Base-by-base conservation (phyloP, 2,329 filamentous ascomycete species). In the Fusarium hostae region DNA sequence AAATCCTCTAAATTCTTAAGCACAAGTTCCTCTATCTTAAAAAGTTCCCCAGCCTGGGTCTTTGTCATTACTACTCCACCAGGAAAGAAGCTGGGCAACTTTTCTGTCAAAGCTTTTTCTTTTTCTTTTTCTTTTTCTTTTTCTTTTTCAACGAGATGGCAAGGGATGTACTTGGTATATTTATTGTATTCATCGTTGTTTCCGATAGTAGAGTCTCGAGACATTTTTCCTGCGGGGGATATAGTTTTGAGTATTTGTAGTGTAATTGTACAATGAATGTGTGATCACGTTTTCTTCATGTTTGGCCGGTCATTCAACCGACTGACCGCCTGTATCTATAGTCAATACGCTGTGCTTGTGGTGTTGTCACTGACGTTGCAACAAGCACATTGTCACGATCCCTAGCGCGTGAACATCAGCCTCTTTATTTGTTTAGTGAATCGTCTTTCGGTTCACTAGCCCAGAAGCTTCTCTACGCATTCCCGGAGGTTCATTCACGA, bases 211-310 rank as follows among this genome's bases (percentile, higher is more conserved):
- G 45, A 48, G 20, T 48, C 45, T 48, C 45, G 0, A 0, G 45
- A 48, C 10, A 48, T 32, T 18, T 1, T 18, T 15, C n/a, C 45
- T 22, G 13, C 2, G 10, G 9, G 1, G 10, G 15, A 18, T 48
- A 4, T 18, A 4, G 9, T 22, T 32, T 5, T 18, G 0, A 2
- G 16, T 22, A 9, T 13, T 22, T 7, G 20, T 0, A 2, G 3
- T 48, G 45, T 22, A 10, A 3, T 22, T 22, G 28, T 32, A 16
- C 6, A 18, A 2, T 18, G 20, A 15, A 15, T 48, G 8, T 2
- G 28, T 32, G 20, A n/a, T 32, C 20, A 22, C 34, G 11, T 5
- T 18, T 6, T 15, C 3, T 32, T 4, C 41, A 16, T 26, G 8
- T 10, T 30, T 32, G 20, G 3, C 5, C 28, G 16, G 20, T 5